These are phyloP conservation scores for Daldinia childiae DNA, from an alignment of 495 filamentous ascomycete genomes.

Conservation along the genomic window DNA sequence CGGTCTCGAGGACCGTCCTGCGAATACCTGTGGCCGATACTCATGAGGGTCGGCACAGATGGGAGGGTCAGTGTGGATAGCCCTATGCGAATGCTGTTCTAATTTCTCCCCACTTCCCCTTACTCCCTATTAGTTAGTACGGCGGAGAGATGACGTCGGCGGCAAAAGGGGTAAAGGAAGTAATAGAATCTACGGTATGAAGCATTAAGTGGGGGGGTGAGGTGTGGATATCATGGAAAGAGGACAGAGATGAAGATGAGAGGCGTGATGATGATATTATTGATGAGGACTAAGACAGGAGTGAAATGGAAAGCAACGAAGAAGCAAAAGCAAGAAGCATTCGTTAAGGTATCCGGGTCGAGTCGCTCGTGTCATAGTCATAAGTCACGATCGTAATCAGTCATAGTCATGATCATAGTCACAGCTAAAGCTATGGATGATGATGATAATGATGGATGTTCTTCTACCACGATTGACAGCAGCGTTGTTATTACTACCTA, in stretches of 20 bases:
- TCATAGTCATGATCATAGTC: conserved; percentile 12
- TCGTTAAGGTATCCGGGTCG: conserved; percentile 27
- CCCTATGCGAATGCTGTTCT: conserved; percentile 30
- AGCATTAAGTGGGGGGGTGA: conserved; percentile 6
- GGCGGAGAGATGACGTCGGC: conserved; percentile 11
- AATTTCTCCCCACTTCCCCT: not conserved
- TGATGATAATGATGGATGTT: not conserved
- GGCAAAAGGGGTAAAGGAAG: conserved; percentile 6
- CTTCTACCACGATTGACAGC: not conserved
- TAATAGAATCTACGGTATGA: conserved; percentile 29
- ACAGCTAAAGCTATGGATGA: conserved; percentile 5
- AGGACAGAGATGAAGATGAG: not conserved
- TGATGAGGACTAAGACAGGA: not conserved
- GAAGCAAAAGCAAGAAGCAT: conserved; percentile 18
- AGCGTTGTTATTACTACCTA: not conserved
- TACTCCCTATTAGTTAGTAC: conserved; percentile 4
- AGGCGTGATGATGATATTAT: not conserved
- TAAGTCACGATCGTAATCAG: conserved; percentile 11
- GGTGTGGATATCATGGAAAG: not conserved
- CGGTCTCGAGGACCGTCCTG: conserved; percentile 30
- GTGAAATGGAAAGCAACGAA: not conserved
- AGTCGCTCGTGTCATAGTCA: conserved; percentile 12
- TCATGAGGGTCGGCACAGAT: conserved; percentile 33
- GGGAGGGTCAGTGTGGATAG: conserved; percentile 41
- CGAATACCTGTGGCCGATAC: conserved; percentile 40